Evolutionary conservation across 768 basidiomycete genomes (phyloP).

Genomic region (Xanthoconium stramineum): DNA sequence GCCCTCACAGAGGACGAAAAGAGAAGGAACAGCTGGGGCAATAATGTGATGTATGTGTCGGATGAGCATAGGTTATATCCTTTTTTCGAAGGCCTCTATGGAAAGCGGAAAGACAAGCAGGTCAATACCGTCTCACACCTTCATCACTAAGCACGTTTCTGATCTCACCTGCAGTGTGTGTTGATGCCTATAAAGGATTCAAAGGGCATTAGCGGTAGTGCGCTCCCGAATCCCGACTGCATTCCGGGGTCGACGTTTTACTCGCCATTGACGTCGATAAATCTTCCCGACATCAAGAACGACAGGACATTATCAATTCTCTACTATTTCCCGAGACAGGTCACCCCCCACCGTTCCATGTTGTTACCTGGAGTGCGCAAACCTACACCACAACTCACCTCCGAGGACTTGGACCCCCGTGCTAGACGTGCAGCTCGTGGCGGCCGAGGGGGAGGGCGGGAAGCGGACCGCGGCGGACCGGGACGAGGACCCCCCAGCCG

Average conservation of each 20-base stretch:
- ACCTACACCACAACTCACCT: slow-evolving; percentile 56
- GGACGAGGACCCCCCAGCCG: slow-evolving; percentile 29
- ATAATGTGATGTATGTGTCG: slow-evolving; percentile 76
- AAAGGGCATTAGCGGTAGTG: slow-evolving; percentile 75
- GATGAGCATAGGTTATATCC: slow-evolving; percentile 86
- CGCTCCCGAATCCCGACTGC: slow-evolving; percentile 81
- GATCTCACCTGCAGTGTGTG: slow-evolving; percentile 54
- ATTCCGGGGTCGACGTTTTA: slow-evolving; percentile 91
- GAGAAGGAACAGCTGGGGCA: slow-evolving; percentile 82
- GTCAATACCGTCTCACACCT: slow-evolving; percentile 41
- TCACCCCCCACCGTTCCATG: slow-evolving; percentile 79
- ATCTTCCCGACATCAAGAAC: slow-evolving; percentile 76
- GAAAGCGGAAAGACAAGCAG: slow-evolving; percentile 76
- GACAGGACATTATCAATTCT: slow-evolving; percentile 84
- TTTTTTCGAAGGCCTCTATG: slow-evolving; percentile 84
- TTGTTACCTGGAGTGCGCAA: slow-evolving; percentile 71
- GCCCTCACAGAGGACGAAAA: slow-evolving; percentile 76
- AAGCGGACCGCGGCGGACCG: slow-evolving; percentile 33
- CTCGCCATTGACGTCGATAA: slow-evolving; percentile 58
- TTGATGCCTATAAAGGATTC: slow-evolving; percentile 65
- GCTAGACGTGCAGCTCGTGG: slow-evolving; percentile 52
- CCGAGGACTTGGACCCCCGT: slow-evolving; percentile 68
- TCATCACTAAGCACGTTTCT: slow-evolving; percentile 10
- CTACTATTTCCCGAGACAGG: slow-evolving; percentile 88
- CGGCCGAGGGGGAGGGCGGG: slow-evolving; percentile 37